phyloP scores from a whole-genome alignment of 2,329 filamentous ascomycete species.

The Trichoderma brevicompactum region DNA sequence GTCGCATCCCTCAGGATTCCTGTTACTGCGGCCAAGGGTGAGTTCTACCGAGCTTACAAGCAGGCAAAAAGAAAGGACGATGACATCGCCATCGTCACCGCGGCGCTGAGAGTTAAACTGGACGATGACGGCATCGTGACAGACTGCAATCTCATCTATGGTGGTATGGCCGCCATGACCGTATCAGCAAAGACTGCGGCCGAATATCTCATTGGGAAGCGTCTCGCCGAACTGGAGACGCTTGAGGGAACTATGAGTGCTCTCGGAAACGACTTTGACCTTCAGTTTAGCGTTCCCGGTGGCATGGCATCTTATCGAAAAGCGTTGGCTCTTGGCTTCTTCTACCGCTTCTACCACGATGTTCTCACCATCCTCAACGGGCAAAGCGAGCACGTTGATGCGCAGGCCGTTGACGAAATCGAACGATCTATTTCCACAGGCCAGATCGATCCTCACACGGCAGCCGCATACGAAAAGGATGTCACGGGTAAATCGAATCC shows the following conservation, averaged over 20 bases:
- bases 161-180: constrained; percentile 92
- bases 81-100: constrained; percentile 96
- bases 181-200: constrained; percentile 82
- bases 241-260: constrained; percentile 89
- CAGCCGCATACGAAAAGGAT: constrained; percentile 78
- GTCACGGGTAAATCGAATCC: constrained; percentile 84
- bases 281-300: constrained; percentile 88
- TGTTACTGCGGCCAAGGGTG: constrained; percentile 71
- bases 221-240: constrained; percentile 77
- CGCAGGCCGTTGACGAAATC: constrained; percentile 80
- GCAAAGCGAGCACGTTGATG: constrained; percentile 58
- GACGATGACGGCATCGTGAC: constrained; percentile 71
- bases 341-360: constrained; percentile 97
- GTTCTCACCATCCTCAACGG: constrained; percentile 67
- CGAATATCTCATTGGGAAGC: constrained; percentile 75
- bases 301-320: constrained; percentile 98
- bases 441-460: constrained; percentile 74
- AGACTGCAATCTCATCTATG: constrained; percentile 82
- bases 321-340: constrained; percentile 88
- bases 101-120: constrained; percentile 76
- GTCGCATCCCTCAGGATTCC: constrained; percentile 90
- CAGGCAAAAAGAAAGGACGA: constrained; percentile 97
- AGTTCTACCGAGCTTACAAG: constrained; percentile 90
- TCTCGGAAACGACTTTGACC: constrained; percentile 85
- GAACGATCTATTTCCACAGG: constrained; percentile 83